Base-by-base conservation (phyloP, 306 rosid species). In the Alnus rubra region DNA sequence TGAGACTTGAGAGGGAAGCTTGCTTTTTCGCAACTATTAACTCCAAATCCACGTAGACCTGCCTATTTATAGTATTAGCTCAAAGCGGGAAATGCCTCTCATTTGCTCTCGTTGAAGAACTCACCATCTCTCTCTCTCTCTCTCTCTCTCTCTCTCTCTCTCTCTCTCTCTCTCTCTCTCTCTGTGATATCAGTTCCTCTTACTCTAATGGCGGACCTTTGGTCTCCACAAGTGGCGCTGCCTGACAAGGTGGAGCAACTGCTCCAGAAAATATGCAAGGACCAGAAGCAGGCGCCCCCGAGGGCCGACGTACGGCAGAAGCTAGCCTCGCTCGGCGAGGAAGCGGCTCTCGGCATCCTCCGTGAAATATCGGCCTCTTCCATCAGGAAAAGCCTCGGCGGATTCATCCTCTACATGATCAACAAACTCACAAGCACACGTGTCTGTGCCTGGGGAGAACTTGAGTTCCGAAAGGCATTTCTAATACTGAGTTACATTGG, bases 381-480 rank as follows among this genome's bases (percentile, higher is more conserved):
- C 0, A 78, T 79, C 10, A 49, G 10, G 13, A 50, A 0, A n/a
- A 74, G 28, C 69, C 83, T 88, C 23, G 9, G 16, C 3, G 79
- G 70, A 0, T 86, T 28, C 63, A 84, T 82, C 7, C 2, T 1
- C 0, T 3, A 3, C 78, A 49, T 82, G 87, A 70, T 84, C 55
- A 3, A 9, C 0, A 7, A 19, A 33, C n/a, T n/a, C n/a, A n/a
- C n/a, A n/a, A n/a, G n/a, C n/a, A n/a, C n/a, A n/a, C n/a, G n/a
- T n/a, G n/a, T n/a, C n/a, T n/a, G n/a, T n/a, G 97, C 96, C 45
- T 77, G 92, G 63, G 97, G 94, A 23, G 97, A 92, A 52, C 82
- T 94, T 5, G 96, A 94, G 47, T 94, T 92, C 74, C 78, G 92
- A 31, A 92, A 81, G 65, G 90, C 92, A 10, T 94, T 94, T 76